phyloP scores from a whole-genome alignment of 129 eudicot genomes.

The Logfia minima region DNA sequence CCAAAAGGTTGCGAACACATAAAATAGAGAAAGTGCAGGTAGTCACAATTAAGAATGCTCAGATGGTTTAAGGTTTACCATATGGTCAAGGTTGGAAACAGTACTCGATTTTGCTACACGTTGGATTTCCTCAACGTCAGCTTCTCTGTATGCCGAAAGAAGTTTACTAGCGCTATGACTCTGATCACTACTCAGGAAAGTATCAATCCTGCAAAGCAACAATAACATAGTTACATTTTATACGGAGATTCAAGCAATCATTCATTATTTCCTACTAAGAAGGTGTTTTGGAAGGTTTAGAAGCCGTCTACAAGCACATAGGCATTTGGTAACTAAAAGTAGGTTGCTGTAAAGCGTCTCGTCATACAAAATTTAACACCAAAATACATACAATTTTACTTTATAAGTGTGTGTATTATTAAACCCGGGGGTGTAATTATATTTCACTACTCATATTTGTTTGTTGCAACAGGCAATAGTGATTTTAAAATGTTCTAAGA shows the following conservation, averaged over 20 bases:
- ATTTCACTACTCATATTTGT: slow-evolving; percentile 2
- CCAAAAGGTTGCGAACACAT: background rate
- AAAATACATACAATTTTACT: background rate
- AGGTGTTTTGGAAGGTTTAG: slow-evolving; percentile 16
- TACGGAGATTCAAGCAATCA: background rate
- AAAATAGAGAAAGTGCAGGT: slow-evolving; percentile 1
- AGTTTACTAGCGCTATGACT: slow-evolving; percentile 85
- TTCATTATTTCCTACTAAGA: background rate
- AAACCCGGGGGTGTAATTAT: background rate
- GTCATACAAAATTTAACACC: background rate
- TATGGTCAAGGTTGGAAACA: slow-evolving; percentile 71
- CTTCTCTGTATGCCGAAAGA: slow-evolving; percentile 86
- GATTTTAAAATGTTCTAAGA: background rate
- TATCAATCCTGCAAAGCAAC: slow-evolving; percentile 61
- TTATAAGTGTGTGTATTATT: background rate
- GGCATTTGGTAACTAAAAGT: background rate
- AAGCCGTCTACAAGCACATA: slow-evolving; percentile 15
- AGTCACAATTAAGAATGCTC: background rate
- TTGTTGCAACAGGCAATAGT: slow-evolving; percentile 11
- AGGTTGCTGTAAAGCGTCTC: background rate
- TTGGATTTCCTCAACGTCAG: slow-evolving; percentile 81
- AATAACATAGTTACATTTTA: slow-evolving; percentile 12
- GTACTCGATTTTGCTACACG: slow-evolving; percentile 72
- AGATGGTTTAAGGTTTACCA: slow-evolving; percentile 43
- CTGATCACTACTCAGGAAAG: slow-evolving; percentile 88